Evolutionary conservation across 2,329 filamentous ascomycete species (phyloP).

Genomic region (Pseudogymnoascus sp.): DNA sequence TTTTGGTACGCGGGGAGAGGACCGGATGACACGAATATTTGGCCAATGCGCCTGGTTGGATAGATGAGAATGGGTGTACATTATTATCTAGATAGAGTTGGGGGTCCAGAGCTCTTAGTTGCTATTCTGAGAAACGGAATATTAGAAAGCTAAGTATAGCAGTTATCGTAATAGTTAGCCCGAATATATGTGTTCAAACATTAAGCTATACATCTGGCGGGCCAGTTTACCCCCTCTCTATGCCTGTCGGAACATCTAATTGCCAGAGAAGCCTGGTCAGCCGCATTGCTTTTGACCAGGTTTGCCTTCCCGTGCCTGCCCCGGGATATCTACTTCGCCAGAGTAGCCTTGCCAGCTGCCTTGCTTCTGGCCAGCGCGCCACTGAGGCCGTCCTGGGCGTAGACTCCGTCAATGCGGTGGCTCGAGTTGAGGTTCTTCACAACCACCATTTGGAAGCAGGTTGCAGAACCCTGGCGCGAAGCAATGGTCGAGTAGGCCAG

Average conservation of each 20-base stretch:
- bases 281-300: neutral
- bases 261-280: neutral
- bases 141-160: constrained; percentile 1
- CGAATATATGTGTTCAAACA: constrained; percentile 5
- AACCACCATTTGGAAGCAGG: constrained; percentile 77
- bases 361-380: constrained; percentile 40
- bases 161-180: neutral
- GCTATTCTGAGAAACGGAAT: constrained; percentile 4
- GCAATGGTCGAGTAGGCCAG: constrained; percentile 76
- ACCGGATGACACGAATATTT: neutral
- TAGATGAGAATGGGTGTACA: constrained; percentile 6
- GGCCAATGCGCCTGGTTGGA: neutral
- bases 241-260: neutral
- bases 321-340: neutral
- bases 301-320: neutral
- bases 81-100: constrained; percentile 9
- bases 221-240: neutral
- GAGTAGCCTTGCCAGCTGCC: constrained; percentile 10
- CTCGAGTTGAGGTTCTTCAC: constrained; percentile 88
- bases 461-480: constrained; percentile 73
- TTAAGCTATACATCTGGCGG: neutral
- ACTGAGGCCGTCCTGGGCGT: constrained; percentile 57
- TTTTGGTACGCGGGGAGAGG: neutral
- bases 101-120: constrained; percentile 3
- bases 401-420: constrained; percentile 69